Base-by-base conservation (phyloP, 768 basidiomycete genomes). In the Sistotremastrum niveocremeum region DNA sequence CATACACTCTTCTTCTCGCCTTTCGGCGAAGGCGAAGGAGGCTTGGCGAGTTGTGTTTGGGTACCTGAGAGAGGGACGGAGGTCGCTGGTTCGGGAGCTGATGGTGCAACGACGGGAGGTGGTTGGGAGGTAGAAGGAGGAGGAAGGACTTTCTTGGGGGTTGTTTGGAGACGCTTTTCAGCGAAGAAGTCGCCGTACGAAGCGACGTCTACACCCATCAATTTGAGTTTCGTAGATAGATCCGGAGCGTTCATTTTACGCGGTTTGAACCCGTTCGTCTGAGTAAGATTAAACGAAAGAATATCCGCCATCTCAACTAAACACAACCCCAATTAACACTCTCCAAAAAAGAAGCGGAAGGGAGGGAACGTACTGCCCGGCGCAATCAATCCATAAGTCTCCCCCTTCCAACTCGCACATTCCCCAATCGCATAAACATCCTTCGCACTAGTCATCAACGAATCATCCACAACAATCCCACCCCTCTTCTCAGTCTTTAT, bases 261-360 rank as follows among this genome's bases (percentile, higher is more conserved):
- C 10, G 64, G 62, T 46, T 59, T 58, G 55, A 69, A 70, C 0
- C 58, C 56, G 42, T 68, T 54, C 0, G 68, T 69, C 60, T 76
- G 71, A 20, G 77, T 77, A 6, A 86, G 62, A 60, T 86, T 86
- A 66, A 79, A 82, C 1, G 81, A 65, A 1, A 86, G 65, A 47
- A 84, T 75, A 50, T 81, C 77, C 20, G 82, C 82, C 82, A 84
- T 84, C 57, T 80, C 77, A 39, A 74, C 69, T n/a, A n/a, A n/a
- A n/a, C n/a, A n/a, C n/a, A n/a, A n/a, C n/a, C n/a, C n/a, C n/a
- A n/a, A n/a, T n/a, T n/a, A n/a, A n/a, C n/a, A n/a, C n/a, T n/a
- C n/a, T n/a, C n/a, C n/a, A n/a, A n/a, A n/a, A n/a, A n/a, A n/a
- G n/a, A n/a, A n/a, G n/a, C n/a, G n/a, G n/a, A n/a, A n/a, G n/a